Percentiles rank a stretch among this genome's conserved stretches.
Conservation (phyloP, 2,329 filamentous ascomycete genomes). For the Neonectria hederae region DNA sequence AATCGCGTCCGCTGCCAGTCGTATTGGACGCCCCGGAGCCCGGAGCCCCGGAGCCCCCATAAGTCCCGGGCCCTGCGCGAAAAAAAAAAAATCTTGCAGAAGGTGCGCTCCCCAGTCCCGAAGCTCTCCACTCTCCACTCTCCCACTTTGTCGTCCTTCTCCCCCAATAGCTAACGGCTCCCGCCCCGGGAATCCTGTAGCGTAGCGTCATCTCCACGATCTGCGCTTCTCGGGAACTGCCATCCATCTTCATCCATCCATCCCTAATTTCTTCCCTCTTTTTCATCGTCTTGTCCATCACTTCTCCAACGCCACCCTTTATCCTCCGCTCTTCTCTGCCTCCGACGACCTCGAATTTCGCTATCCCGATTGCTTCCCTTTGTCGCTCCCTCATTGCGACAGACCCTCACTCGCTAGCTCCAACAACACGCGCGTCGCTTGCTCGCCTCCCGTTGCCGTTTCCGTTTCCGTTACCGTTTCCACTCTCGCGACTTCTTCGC, state of each 20-base stretch:
- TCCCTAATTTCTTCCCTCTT: constrained; percentile 29
- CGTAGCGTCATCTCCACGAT: constrained; percentile 46
- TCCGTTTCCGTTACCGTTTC: constrained; percentile 15
- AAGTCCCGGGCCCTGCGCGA: constrained; percentile 28
- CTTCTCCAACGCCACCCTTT: constrained; percentile 11
- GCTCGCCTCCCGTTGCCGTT: constrained; percentile 9
- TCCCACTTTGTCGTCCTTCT: constrained; percentile 30
- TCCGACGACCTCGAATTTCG: constrained; percentile 20
- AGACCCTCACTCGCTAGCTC: constrained; percentile 16
- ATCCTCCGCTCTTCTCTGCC: constrained; percentile 11
- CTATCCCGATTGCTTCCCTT: constrained; percentile 21
- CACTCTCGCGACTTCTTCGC: constrained; percentile 26
- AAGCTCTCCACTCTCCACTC: constrained; percentile 41
- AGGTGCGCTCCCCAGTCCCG: constrained; percentile 27
- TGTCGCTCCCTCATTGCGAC: constrained; percentile 26
- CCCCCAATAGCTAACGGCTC: constrained; percentile 39
- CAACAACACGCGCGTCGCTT: constrained; percentile 28
- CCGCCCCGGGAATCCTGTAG: constrained; percentile 32
- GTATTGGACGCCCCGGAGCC: constrained; percentile 28
- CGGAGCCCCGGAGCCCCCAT: constrained; percentile 8
- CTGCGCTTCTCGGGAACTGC: constrained; percentile 39
- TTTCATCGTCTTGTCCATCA: constrained; percentile 6
- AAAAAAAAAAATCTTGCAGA: constrained; percentile 35
- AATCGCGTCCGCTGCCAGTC: constrained; percentile 28
- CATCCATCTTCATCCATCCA: constrained; percentile 14